Base-by-base conservation (phyloP, 129 eudicot genomes). In the Flaveria robusta region DNA sequence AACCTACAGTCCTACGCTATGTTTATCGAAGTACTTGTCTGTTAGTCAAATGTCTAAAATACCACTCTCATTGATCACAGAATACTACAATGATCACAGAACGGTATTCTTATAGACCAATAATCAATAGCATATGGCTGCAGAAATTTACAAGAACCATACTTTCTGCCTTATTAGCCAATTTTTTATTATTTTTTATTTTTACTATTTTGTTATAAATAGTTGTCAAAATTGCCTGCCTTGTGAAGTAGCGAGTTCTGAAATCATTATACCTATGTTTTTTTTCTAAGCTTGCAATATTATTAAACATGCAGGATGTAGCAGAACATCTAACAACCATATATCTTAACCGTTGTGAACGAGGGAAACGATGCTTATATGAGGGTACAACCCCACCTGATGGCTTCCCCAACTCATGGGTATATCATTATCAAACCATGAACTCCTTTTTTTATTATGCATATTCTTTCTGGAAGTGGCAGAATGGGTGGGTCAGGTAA, bases 391-490 rank as follows among this genome's bases (percentile, higher is more conserved):
- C 97, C 7, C 99, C 96, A 70, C 86, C 90, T 27, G 99, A 86
- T 47, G 99, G 96, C 24, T 95, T 95, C 85, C 97, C 99, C 1
- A 95, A 95, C 80, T 84, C 94, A 72, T 91, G 97, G 99, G 99
- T 89, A 85, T 43, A 34, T n/a, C n/a, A n/a, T n/a, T n/a, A n/a
- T 37, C 37, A 49, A 18, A 15, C 50, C 42, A 68, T 18, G 23
- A 52, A 31, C 18, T 59, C 55, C 19, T 15, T n/a, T 47, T 50
- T 39, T 14, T 27, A 1, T 56, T 3, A 13, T 41, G 3, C 27
- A 65, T 31, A 12, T 23, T 45, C n/a, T 70, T 60, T 47, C 19
- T 66, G 42, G n/a, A 15, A 3, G 55, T 42, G 49, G 31, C 24
- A 31, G 20, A 18, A 3, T 29, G 54, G 67, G 41, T 2, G 15